These are phyloP conservation scores for Mucor plumbeus DNA, from an alignment of 371 early-diverging fungal species.

Conservation along the genomic window DNA sequence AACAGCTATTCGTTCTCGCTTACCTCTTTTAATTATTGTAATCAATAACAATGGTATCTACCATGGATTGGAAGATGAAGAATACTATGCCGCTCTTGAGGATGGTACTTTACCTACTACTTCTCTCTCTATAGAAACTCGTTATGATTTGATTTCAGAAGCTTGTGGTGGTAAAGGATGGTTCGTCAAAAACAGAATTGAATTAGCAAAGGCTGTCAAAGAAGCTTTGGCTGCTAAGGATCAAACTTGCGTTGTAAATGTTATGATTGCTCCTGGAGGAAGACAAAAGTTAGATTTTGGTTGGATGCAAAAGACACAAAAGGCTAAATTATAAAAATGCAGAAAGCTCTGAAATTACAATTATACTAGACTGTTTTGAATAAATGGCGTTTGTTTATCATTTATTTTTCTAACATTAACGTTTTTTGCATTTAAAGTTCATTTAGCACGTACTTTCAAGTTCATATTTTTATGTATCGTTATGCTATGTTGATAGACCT, in stretches of 20 bases:
- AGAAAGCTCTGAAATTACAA: no score
- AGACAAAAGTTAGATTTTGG: conserved; percentile 42
- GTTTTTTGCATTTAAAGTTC: no score
- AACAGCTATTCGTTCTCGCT: conserved; percentile 69
- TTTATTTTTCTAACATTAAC: no score
- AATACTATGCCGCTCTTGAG: conserved; percentile 38
- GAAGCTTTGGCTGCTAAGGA: conserved; percentile 49
- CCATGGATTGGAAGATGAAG: conserved; percentile 62
- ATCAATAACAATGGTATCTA: conserved; percentile 88
- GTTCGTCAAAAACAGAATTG: conserved; percentile 64
- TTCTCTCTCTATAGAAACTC: conserved; percentile 67
- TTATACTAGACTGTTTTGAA: neutral
- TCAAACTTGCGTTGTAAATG: conserved; percentile 54
- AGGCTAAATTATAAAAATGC: conserved; percentile 25
- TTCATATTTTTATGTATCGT: no score
- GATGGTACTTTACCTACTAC: conserved; percentile 62
- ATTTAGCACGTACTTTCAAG: no score
- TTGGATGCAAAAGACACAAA: conserved; percentile 33
- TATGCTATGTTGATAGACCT: no score
- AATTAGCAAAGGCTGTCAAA: conserved; percentile 60
- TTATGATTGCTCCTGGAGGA: conserved; percentile 57
- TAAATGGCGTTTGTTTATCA: neutral
- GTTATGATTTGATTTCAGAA: conserved; percentile 70
- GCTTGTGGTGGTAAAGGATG: conserved; percentile 74
- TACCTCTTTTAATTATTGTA: conserved; percentile 73